phyloP scores from a whole-genome alignment of 257 asterid genomes.

The Paulownia fortunei region DNA sequence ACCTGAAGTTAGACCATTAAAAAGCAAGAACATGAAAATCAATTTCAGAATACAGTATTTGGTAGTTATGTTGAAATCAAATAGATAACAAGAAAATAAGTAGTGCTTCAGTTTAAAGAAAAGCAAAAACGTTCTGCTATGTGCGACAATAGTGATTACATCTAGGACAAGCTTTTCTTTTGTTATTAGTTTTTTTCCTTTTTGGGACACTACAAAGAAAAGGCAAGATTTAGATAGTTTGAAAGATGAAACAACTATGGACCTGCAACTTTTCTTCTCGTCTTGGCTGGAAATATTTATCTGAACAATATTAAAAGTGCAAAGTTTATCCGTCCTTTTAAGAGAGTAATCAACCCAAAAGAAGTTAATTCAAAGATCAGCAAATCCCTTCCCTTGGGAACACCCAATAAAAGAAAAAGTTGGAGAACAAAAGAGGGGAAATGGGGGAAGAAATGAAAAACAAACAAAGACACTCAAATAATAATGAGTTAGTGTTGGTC shows the following conservation, averaged over 20 bases:
- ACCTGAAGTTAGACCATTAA: conserved; percentile 45
- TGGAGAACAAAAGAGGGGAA: background rate
- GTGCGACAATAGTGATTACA: background rate
- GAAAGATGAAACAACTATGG: background rate
- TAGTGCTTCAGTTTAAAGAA: background rate
- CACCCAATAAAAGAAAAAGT: background rate
- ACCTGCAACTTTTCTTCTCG: background rate
- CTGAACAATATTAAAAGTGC: no score
- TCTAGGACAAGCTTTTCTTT: background rate
- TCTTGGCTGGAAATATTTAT: no score
- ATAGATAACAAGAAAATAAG: background rate
- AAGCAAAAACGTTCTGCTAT: background rate
- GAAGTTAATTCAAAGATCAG: background rate
- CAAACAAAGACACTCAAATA: background rate
- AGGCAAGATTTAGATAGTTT: background rate
- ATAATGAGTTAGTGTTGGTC: background rate
- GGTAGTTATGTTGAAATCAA: background rate
- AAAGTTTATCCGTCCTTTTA: background rate
- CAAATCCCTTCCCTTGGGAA: background rate
- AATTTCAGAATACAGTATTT: background rate
- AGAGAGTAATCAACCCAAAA: background rate
- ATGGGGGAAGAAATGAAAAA: background rate
- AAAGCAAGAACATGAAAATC: background rate
- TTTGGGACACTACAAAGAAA: no score
- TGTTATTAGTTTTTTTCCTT: no score